Percentiles rank a stretch among this genome's conserved stretches.
Conservation (phyloP, 495 filamentous ascomycete genomes). For the Lepidopterella palustris region DNA sequence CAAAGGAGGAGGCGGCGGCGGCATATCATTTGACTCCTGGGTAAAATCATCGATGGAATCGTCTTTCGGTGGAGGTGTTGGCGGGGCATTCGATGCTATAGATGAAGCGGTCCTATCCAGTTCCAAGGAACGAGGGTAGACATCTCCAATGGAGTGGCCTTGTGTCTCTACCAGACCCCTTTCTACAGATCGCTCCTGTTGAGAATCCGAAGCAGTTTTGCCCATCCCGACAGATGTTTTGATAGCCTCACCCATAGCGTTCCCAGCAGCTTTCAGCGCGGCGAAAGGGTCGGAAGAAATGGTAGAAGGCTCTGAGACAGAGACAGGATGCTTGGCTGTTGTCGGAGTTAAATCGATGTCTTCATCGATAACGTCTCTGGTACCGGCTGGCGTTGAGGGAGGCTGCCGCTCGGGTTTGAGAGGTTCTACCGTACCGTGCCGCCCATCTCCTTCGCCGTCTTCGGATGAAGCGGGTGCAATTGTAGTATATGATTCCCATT, state of each 20-base stretch:
- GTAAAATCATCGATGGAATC: background rate
- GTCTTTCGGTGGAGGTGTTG: conserved; percentile 33
- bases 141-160: conserved; percentile 16
- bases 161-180: background rate
- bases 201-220: conserved; percentile 1
- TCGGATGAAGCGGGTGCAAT: conserved; percentile 32
- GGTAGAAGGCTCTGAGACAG: conserved; percentile 4
- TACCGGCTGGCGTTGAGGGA: background rate
- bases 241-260: conserved; percentile 31
- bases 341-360: conserved; percentile 37
- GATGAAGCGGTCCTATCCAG: conserved; percentile 27
- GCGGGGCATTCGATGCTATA: conserved; percentile 23
- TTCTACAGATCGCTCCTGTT: background rate
- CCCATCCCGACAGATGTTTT: conserved; percentile 25
- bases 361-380: conserved; percentile 5
- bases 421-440: background rate
- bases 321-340: conserved; percentile 24
- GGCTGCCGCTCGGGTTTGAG: background rate
- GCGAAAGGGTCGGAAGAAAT: conserved; percentile 22
- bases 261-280: conserved; percentile 28
- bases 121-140: conserved; percentile 26
- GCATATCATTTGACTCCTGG: conserved; percentile 15
- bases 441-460: conserved; percentile 1
- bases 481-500: conserved; percentile 56
- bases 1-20: conserved; percentile 46